phyloP scores from a whole-genome alignment of 768 basidiomycete genomes.

The Lentinula edodes region DNA sequence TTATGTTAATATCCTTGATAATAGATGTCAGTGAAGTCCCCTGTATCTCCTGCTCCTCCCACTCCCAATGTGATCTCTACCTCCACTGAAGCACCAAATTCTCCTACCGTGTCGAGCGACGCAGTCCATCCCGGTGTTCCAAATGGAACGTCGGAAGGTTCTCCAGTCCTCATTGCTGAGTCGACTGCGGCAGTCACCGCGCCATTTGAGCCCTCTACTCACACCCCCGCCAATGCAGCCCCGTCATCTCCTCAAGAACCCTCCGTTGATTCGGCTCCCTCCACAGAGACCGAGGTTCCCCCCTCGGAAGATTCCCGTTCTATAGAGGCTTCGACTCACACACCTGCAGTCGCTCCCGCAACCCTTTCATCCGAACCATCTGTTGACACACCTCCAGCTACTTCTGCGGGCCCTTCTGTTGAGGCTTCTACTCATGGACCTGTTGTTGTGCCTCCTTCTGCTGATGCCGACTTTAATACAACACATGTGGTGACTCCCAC shows the following conservation, averaged over 20 bases:
- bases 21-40: constrained; percentile 14
- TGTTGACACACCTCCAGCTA: neutral
- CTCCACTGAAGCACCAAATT: neutral
- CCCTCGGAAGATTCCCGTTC: neutral
- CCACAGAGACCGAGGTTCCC: neutral
- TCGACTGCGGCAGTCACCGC: neutral
- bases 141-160: neutral
- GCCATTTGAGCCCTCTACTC: constrained; percentile 13
- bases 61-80: neutral
- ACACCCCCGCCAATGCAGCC: constrained; percentile 11
- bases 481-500: neutral
- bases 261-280: constrained; percentile 3
- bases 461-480: neutral
- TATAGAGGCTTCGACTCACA: neutral
- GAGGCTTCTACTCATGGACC: neutral
- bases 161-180: neutral
- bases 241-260: constrained; percentile 2
- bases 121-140: constrained; percentile 6
- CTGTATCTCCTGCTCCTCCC: constrained; percentile 8
- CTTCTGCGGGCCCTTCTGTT: neutral
- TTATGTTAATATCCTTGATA: constrained; percentile 3
- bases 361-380: neutral
- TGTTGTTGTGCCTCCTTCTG: neutral
- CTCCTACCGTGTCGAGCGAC: constrained; percentile 20
- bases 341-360: neutral